Percentiles rank a stretch among this genome's conserved stretches.
These are phyloP conservation scores for Volvox carteri DNA, from an alignment of 163 green algal species.

Conservation along the genomic window DNA sequence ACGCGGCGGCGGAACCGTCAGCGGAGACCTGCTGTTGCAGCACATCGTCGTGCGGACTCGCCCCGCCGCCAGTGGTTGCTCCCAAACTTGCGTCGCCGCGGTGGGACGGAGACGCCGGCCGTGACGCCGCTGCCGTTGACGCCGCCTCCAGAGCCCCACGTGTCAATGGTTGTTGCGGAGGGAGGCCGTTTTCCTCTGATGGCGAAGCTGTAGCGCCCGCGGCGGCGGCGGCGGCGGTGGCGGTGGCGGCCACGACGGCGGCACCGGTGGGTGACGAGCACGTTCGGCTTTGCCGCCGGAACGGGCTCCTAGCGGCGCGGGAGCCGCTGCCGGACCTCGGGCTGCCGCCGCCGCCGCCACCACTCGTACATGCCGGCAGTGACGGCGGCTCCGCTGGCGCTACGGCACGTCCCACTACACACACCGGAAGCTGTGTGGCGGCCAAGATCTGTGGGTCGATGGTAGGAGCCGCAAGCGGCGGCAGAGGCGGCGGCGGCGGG, in stretches of 20 bases:
- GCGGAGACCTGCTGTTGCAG: too few species aligned
- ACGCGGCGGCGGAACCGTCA: too few species aligned
- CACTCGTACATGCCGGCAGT: too few species aligned
- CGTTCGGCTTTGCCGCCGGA: not conserved
- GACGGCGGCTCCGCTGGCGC: not conserved
- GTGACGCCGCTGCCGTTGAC: not conserved
- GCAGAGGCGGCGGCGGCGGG: conserved; percentile 4
- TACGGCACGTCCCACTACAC: conserved; percentile 18
- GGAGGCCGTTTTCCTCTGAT: too few species aligned
- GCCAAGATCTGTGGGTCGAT: not conserved
- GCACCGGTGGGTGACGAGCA: not conserved
- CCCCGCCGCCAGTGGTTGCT: not conserved
- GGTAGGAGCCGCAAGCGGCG: not conserved
- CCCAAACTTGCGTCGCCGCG: too few species aligned
- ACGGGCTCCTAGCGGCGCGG: not conserved
- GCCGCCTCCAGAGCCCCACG: too few species aligned
- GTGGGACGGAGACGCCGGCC: too few species aligned
- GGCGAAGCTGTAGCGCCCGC: not conserved
- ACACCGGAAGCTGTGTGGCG: not conserved
- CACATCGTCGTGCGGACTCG: not conserved
- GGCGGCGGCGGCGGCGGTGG: not conserved
- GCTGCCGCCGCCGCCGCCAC: not conserved
- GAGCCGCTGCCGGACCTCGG: not conserved
- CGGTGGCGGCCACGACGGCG: not conserved
- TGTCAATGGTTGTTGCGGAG: too few species aligned